These are phyloP conservation scores for Graphium sp. DNA, from an alignment of 2,329 filamentous ascomycete genomes.

Conservation along the genomic window DNA sequence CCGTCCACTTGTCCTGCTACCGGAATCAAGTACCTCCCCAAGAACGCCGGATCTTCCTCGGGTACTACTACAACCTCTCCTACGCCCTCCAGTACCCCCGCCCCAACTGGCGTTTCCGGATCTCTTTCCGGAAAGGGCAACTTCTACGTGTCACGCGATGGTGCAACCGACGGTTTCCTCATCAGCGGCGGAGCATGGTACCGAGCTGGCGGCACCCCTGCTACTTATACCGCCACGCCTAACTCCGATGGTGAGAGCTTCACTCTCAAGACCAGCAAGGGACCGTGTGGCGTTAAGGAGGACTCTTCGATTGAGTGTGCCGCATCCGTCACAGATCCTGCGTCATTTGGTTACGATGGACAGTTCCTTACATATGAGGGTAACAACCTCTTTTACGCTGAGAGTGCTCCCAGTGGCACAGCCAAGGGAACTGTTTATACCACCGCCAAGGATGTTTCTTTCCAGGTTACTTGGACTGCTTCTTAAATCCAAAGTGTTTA, in stretches of 20 bases:
- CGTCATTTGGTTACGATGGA: slow-evolving; percentile 11
- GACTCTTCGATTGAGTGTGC: slow-evolving; percentile 7
- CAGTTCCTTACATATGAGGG: slow-evolving; percentile 9
- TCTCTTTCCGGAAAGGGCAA: slow-evolving; percentile 7
- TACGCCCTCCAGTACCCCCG: slow-evolving; percentile 3
- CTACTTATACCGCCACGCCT: slow-evolving; percentile 11
- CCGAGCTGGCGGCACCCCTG: slow-evolving; percentile 10
- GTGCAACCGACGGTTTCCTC: slow-evolving; percentile 8
- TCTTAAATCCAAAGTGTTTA: slow-evolving; percentile 5
- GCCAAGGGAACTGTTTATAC: slow-evolving; percentile 9
- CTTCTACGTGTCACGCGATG: slow-evolving; percentile 6
- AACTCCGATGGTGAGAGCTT: slow-evolving; percentile 8
- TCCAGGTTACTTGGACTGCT: slow-evolving; percentile 9
- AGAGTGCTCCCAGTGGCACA: slow-evolving; percentile 8
- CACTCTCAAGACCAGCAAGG: slow-evolving; percentile 10
- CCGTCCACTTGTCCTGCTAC: slow-evolving; percentile 1
- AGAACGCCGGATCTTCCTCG: slow-evolving; percentile 5
- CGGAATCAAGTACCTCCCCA: slow-evolving; percentile 13
- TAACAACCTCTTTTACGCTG: slow-evolving; percentile 9
- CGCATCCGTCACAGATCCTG: slow-evolving; percentile 6
- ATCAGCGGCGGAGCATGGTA: slow-evolving; percentile 12
- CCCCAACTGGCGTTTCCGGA: slow-evolving; percentile 1
- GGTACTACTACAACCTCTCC: slow-evolving; percentile 3
- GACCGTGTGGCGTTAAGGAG: slow-evolving; percentile 8
- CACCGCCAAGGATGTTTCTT: slow-evolving; percentile 7